Percentiles rank a stretch among this genome's conserved stretches.
Conservation (phyloP, 768 basidiomycete species). For the Lentinula aciculospora region DNA sequence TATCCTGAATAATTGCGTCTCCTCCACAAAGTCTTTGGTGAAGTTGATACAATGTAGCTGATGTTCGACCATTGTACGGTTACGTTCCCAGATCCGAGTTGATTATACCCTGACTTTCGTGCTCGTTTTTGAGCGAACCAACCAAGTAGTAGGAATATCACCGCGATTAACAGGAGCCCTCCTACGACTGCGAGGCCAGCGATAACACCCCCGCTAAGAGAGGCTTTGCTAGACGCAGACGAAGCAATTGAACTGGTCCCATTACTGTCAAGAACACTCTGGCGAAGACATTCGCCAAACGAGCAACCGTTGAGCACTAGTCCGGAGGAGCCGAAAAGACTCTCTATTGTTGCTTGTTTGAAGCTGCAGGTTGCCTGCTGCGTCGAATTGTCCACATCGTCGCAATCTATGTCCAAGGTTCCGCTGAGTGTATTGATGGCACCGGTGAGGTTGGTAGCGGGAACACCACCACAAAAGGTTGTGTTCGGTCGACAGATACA, state of each 20-base stretch:
- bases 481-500: conserved; percentile 71
- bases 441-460: conserved; percentile 41
- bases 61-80: conserved; percentile 65
- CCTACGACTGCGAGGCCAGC: conserved; percentile 88
- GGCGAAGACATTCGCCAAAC: conserved; percentile 87
- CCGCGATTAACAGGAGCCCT: conserved; percentile 47
- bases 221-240: conserved; percentile 25
- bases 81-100: conserved; percentile 44
- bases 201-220: conserved; percentile 78
- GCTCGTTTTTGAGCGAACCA: conserved; percentile 58
- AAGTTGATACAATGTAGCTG: conserved; percentile 52
- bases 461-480: conserved; percentile 65
- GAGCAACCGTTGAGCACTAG: conserved; percentile 68
- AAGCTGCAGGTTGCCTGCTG: conserved; percentile 65
- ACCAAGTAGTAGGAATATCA: conserved; percentile 60
- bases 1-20: conserved; percentile 11
- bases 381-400: conserved; percentile 33
- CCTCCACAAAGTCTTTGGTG: conserved; percentile 9
- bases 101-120: conserved; percentile 33
- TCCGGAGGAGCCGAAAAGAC: conserved; percentile 68
- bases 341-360: conserved; percentile 61
- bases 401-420: conserved; percentile 64
- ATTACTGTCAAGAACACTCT: conserved; percentile 65
- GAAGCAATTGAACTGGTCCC: conserved; percentile 28
- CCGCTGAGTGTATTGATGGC: conserved; percentile 66